Evolutionary conservation across 1,284 basidiomycete genomes (phyloP).

Genomic region (Schizophyllum commune): DNA sequence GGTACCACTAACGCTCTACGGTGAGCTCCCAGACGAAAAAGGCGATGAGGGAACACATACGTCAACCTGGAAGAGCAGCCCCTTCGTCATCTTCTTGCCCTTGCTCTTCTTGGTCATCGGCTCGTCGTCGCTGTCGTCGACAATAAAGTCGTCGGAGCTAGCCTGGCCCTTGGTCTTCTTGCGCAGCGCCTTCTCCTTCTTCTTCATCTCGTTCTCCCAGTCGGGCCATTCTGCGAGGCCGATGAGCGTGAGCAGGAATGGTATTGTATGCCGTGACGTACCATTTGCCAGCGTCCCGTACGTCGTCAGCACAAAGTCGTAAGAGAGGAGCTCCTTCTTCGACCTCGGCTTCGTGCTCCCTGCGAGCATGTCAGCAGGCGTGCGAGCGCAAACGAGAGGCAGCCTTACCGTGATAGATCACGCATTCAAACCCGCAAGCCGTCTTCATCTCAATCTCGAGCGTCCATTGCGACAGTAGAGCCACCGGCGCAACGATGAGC

Average conservation of each 20-base stretch:
- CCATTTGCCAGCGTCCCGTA: conserved; percentile 23
- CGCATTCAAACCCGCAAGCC: conserved; percentile 31
- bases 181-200: conserved; percentile 24
- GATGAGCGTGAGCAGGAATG: no score
- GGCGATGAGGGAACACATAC: conserved; percentile 18
- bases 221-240: conserved; percentile 55
- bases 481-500: conserved; percentile 47
- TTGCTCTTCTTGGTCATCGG: conserved; percentile 19
- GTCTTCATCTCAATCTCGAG: conserved; percentile 52
- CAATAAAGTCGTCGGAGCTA: conserved; percentile 30
- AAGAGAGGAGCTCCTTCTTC: conserved; percentile 35
- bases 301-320: conserved; percentile 54
- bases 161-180: conserved; percentile 25
- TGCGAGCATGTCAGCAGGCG: conserved; percentile 9
- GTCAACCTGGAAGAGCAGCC: conserved; percentile 40
- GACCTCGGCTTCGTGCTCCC: conserved; percentile 35
- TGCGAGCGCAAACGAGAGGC: neutral
- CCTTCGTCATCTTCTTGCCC: conserved; percentile 28
- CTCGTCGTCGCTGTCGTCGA: conserved; percentile 25
- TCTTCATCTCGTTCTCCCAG: conserved; percentile 34
- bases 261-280: conserved; percentile 49
- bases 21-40: neutral
- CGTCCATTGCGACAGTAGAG: conserved; percentile 52
- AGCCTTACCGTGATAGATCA: conserved; percentile 48
- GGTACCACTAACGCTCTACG: conserved; percentile 33